phyloP scores from a whole-genome alignment of 1,139 yeast species.

The Lodderomyces metapsilosis region DNA sequence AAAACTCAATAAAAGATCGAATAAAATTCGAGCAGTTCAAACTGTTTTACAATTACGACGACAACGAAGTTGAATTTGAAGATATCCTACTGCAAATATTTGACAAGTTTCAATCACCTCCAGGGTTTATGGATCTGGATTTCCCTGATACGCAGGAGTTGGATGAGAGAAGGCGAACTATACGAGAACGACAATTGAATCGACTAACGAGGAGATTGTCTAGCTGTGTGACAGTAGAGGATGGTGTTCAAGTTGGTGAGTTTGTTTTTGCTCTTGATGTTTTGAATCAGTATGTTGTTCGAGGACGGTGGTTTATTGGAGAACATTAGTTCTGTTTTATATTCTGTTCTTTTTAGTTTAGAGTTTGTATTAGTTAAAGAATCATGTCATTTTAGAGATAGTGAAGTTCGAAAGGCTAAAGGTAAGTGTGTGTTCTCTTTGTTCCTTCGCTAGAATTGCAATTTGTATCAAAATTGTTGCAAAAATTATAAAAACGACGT shows the following conservation, averaged over 20 bases:
- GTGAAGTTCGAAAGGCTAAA: no score
- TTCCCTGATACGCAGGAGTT: constrained; percentile 62
- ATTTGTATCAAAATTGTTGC: no score
- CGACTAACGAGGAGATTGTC: constrained; percentile 19
- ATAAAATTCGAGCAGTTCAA: constrained; percentile 30
- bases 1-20: constrained; percentile 19
- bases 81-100: constrained; percentile 26
- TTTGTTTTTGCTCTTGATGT: constrained; percentile 18
- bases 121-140: constrained; percentile 62
- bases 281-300: constrained; percentile 17
- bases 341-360: constrained; percentile 1
- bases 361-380: neutral
- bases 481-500: no score
- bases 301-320: constrained; percentile 10
- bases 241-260: constrained; percentile 18
- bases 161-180: constrained; percentile 15
- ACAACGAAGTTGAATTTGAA: constrained; percentile 22
- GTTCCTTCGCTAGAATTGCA: no score
- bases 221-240: constrained; percentile 14
- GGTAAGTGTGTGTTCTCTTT: no score
- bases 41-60: constrained; percentile 21
- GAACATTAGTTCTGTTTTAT: neutral
- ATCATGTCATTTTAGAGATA: no score
- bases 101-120: constrained; percentile 58
- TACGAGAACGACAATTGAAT: constrained; percentile 19